Evolutionary conservation across 2,329 filamentous ascomycete species (phyloP).

Genomic region (Botrytis squamosa): DNA sequence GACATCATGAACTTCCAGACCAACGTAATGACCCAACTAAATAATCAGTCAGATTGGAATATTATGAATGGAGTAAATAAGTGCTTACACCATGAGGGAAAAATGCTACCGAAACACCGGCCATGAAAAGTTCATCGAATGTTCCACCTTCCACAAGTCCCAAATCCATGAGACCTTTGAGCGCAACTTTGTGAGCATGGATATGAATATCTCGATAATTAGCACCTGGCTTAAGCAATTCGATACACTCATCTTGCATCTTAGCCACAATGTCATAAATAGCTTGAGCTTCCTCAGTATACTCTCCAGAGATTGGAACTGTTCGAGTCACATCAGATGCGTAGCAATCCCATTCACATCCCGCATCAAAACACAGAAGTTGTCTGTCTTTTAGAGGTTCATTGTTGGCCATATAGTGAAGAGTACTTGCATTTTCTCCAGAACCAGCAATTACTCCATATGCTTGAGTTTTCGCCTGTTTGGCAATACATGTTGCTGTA

Average conservation of each 20-base stretch:
- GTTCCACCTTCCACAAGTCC: constrained; percentile 68
- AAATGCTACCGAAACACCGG: constrained; percentile 58
- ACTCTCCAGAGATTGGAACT: constrained; percentile 72
- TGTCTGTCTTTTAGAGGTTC: constrained; percentile 67
- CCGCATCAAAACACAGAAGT: constrained; percentile 81
- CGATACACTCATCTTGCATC: constrained; percentile 79
- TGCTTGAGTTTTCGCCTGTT: constrained; percentile 73
- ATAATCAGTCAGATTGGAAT: not conserved
- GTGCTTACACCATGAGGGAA: constrained; percentile 57
- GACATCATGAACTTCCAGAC: constrained; percentile 64
- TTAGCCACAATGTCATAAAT: constrained; percentile 76
- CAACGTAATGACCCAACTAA: constrained; percentile 52
- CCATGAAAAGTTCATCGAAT: constrained; percentile 51
- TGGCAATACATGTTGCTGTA: constrained; percentile 66
- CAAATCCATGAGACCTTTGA: constrained; percentile 66
- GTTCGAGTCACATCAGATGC: constrained; percentile 89
- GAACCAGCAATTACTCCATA: constrained; percentile 88
- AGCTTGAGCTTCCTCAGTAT: constrained; percentile 64
- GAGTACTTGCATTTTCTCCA: constrained; percentile 75
- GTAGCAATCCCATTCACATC: constrained; percentile 81
- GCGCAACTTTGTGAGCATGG: constrained; percentile 69
- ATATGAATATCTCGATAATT: constrained; percentile 71
- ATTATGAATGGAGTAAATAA: not conserved
- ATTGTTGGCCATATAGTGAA: constrained; percentile 86
- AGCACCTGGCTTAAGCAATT: constrained; percentile 65